Conservation (phyloP, 2,329 filamentous ascomycete genomes). For the Fusarium devonianum region DNA sequence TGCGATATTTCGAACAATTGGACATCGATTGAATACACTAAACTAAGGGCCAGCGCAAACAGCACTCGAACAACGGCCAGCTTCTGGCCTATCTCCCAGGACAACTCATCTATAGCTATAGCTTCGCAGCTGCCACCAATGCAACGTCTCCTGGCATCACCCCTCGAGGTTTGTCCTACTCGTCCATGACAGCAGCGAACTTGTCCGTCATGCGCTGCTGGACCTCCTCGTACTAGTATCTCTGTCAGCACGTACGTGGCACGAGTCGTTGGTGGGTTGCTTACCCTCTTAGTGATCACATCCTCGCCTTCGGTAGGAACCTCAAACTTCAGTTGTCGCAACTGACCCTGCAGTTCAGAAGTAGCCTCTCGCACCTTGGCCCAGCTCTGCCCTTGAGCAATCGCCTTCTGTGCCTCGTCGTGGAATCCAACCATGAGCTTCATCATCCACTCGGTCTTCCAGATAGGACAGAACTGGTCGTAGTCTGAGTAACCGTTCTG, state of each 20-base stretch:
- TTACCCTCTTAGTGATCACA: slow-evolving; percentile 81
- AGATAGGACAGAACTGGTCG: slow-evolving; percentile 98
- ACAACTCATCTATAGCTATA: slow-evolving; percentile 42
- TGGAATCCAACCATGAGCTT: slow-evolving; percentile 98
- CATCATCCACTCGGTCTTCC: slow-evolving; percentile 99
- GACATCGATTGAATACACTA: slow-evolving; percentile 42
- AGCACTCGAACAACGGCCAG: slow-evolving; percentile 38
- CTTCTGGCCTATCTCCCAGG: slow-evolving; percentile 32
- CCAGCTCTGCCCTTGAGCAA: slow-evolving; percentile 91
- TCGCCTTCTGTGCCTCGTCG: slow-evolving; percentile 95
- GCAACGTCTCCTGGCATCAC: slow-evolving; percentile 28
- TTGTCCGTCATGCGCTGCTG: slow-evolving; percentile 94
- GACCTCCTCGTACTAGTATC: slow-evolving; percentile 82
- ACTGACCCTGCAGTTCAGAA: slow-evolving; percentile 80
- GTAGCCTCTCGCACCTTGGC: slow-evolving; percentile 91
- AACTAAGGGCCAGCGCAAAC: slow-evolving; percentile 39
- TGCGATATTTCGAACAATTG: slow-evolving; percentile 33
- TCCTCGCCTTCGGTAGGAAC: slow-evolving; percentile 86
- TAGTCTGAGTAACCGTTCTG: slow-evolving; percentile 99
- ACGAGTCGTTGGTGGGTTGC: slow-evolving; percentile 36
- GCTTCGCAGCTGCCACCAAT: slow-evolving; percentile 36
- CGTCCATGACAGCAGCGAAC: slow-evolving; percentile 94
- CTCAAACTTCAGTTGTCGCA: slow-evolving; percentile 97
- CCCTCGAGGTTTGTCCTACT: slow-evolving; percentile 62
- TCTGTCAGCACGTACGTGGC: slow-evolving; percentile 48